Evolutionary conservation across 1,284 basidiomycete genomes (phyloP).

Genomic region (Sporisorium iseilematis-ciliati): DNA sequence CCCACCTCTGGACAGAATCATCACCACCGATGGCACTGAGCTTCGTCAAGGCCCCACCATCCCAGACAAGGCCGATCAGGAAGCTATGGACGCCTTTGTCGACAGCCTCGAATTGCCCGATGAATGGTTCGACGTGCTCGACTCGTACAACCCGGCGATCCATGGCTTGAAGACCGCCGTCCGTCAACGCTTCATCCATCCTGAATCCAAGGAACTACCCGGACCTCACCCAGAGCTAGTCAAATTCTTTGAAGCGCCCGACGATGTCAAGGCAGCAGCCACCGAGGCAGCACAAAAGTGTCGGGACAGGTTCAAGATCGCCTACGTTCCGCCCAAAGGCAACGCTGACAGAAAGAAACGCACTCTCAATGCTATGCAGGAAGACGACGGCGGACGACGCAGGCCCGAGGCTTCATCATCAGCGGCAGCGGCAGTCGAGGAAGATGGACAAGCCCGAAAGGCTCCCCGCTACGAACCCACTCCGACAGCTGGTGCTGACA

Average conservation of each 20-base stretch:
- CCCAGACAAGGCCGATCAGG: conserved; percentile 82
- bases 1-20: conserved; percentile 80
- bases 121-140: conserved; percentile 80
- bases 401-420: not conserved
- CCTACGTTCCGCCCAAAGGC: conserved; percentile 42
- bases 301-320: conserved; percentile 41
- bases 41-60: conserved; percentile 83
- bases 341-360: conserved; percentile 43
- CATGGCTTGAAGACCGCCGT: conserved; percentile 93
- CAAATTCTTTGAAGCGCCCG: conserved; percentile 85
- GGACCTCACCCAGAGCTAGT: conserved; percentile 85
- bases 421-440: not conserved
- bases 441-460: conserved; percentile 15
- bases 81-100: conserved; percentile 87
- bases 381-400: conserved; percentile 11
- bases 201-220: conserved; percentile 80
- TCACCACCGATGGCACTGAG: conserved; percentile 81
- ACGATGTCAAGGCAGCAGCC: conserved; percentile 73
- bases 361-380: conserved; percentile 31
- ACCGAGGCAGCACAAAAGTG: conserved; percentile 35
- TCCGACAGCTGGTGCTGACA: not conserved
- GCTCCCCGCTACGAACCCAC: conserved; percentile 13
- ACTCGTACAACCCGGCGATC: conserved; percentile 88
- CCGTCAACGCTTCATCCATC: conserved; percentile 83
- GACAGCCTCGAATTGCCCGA: conserved; percentile 84